These are phyloP conservation scores for Geosmithia flava DNA, from an alignment of 2,329 filamentous ascomycete genomes.

Conservation along the genomic window DNA sequence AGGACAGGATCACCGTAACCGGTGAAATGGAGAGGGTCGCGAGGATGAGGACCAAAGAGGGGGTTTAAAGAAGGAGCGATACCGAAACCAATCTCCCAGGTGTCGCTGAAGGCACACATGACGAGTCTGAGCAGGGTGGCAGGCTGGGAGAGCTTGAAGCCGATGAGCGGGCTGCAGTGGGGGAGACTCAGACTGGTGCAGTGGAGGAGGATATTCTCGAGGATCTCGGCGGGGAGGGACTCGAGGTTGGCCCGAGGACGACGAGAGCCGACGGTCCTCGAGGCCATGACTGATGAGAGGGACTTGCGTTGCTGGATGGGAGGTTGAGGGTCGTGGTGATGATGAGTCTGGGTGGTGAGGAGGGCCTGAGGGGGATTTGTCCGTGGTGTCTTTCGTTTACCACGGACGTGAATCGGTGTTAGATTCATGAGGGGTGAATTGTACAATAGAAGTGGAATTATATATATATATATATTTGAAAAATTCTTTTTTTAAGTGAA, in stretches of 20 bases:
- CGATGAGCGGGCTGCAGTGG: constrained; percentile 28
- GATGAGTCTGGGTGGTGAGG: constrained; percentile 2
- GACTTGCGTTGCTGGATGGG: constrained; percentile 6
- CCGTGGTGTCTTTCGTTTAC: constrained; percentile 24
- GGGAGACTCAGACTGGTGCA: constrained; percentile 36
- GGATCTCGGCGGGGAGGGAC: constrained; percentile 36
- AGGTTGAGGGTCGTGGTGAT: not conserved
- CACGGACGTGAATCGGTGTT: constrained; percentile 34
- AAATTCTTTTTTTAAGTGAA: no score
- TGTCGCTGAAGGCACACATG: constrained; percentile 21
- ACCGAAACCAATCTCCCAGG: constrained; percentile 25
- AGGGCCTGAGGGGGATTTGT: constrained; percentile 2
- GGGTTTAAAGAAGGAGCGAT: constrained; percentile 7
- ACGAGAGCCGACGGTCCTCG: constrained; percentile 6
- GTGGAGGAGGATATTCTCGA: constrained; percentile 38
- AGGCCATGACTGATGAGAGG: constrained; percentile 15
- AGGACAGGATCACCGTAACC: constrained; percentile 20
- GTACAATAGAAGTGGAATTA: no score
- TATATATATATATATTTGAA: no score
- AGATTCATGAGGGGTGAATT: not conserved
- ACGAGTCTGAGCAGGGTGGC: constrained; percentile 23
- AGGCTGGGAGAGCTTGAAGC: constrained; percentile 29
- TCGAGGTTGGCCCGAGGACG: constrained; percentile 15
- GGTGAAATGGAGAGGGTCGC: constrained; percentile 1
- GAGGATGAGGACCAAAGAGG: constrained; percentile 5